Conservation (phyloP, 805 yeast genomes). For the Candida nemodendra region DNA sequence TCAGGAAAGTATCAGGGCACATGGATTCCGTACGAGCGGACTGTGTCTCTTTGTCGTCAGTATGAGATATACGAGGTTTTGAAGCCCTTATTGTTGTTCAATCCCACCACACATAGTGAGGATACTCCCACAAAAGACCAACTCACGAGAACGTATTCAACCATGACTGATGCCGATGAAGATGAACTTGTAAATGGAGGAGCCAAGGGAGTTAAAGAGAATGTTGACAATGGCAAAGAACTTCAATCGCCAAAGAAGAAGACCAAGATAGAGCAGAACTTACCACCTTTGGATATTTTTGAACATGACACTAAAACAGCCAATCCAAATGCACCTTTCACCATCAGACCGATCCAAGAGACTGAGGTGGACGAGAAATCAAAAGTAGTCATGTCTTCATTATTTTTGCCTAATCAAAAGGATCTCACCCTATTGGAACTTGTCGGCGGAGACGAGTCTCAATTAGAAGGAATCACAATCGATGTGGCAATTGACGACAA, state of each 20-base stretch:
- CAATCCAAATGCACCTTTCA: constrained; percentile 46
- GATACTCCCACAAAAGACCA: constrained; percentile 51
- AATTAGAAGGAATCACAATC: constrained; percentile 47
- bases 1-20: constrained; percentile 76
- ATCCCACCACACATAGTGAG: constrained; percentile 34
- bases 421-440: constrained; percentile 26
- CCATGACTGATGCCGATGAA: constrained; percentile 23
- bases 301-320: constrained; percentile 37
- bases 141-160: constrained; percentile 19
- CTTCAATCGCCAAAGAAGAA: constrained; percentile 12
- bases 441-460: constrained; percentile 28
- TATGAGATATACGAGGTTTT: constrained; percentile 56
- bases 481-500: constrained; percentile 90
- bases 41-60: constrained; percentile 56
- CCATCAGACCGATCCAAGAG: constrained; percentile 46
- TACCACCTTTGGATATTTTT: constrained; percentile 30
- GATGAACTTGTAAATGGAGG: constrained; percentile 1
- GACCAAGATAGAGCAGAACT: constrained; percentile 10
- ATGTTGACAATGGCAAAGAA: constrained; percentile 5
- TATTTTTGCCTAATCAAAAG: constrained; percentile 45
- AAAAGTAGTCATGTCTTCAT: constrained; percentile 44
- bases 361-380: constrained; percentile 29
- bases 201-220: neutral
- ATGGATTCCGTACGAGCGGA: constrained; percentile 66
- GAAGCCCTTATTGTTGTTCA: constrained; percentile 48